Base-by-base conservation (phyloP, 495 filamentous ascomycete species). In the Penicillium maclennaniae region DNA sequence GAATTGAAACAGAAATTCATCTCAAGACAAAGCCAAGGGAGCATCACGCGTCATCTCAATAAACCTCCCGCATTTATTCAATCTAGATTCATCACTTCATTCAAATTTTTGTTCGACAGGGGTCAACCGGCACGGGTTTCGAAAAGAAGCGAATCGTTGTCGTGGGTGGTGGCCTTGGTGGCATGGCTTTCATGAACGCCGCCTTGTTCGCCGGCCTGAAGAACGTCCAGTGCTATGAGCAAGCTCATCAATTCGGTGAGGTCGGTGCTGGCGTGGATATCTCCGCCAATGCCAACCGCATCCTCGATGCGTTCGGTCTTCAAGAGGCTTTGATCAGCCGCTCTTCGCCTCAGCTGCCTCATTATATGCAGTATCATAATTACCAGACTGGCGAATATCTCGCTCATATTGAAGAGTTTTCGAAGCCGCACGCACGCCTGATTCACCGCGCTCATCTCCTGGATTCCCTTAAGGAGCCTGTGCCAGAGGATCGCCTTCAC, bases 91-190 rank as follows among this genome's bases (percentile, higher is more conserved):
- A 23, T 23, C 23, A 2, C 23, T n/a, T n/a, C 23, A 23, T 2
- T 23, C 23, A 23, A 2, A 2, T 2, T 23, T 23, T 23, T 5
- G 2, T 2, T 23, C 23, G 23, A 23, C 23, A 23, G 2, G 23
- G 23, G 23, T 23, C 23, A 2, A 23, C 23, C 23, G 23, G 23
- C 31, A 37, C 67, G 66, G 66, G 66, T 15, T 69, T 69, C 43
- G 54, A 62, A 55, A 26, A 67, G 43, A 67, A 65, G 14, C 59
- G 59, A 23, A 47, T 83, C 40, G 82, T 78, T 53, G 77, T 85
- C 49, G 62, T 84, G 34, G 81, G 82, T 45, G 80, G 71, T 16
- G 82, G 82, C 31, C 77, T 85, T 19, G 78, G 79, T 1, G 82
- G 82, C 41, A 69, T 83, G 55, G 53, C 67, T 16, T 68, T 69